A percentile compares a stretch with the other conserved stretches of the same genome.
Conservation (phyloP, 2,329 filamentous ascomycete genomes). For the Penicillium sp. region DNA sequence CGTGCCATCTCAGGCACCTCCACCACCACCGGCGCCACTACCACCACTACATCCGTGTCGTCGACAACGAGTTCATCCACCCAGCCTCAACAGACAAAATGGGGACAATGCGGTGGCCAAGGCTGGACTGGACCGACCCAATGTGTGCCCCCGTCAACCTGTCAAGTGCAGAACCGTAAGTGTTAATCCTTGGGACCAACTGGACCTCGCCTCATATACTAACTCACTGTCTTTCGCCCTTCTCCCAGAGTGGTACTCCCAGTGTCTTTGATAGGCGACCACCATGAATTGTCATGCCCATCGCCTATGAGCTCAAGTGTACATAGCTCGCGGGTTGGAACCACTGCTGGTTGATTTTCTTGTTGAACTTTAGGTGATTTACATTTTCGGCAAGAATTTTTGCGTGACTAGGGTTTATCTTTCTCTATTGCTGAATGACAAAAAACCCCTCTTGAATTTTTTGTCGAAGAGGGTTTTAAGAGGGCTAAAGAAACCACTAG, state of each 20-base stretch:
- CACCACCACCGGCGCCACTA: background rate
- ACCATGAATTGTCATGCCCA: too few species aligned
- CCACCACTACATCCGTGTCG: background rate
- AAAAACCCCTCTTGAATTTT: too few species aligned
- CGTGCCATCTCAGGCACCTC: background rate
- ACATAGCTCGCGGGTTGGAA: too few species aligned
- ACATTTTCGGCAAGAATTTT: too few species aligned
- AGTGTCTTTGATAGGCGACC: background rate
- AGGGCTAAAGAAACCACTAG: too few species aligned
- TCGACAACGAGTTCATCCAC: background rate
- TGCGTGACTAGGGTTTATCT: too few species aligned
- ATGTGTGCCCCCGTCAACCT: background rate
- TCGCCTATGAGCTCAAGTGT: too few species aligned
- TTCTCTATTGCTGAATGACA: too few species aligned
- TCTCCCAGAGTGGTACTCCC: background rate
- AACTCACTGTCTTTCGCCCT: background rate
- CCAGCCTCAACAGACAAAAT: background rate
- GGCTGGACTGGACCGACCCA: background rate
- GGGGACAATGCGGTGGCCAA: background rate
- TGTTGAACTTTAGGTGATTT: too few species aligned
- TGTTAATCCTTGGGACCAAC: background rate
- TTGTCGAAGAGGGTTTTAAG: too few species aligned
- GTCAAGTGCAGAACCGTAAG: background rate
- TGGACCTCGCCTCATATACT: constrained; percentile 4
- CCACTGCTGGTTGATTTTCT: too few species aligned